Base-by-base conservation (phyloP, 139 green algal species). In the Deuterostichococcus epilithicus region DNA sequence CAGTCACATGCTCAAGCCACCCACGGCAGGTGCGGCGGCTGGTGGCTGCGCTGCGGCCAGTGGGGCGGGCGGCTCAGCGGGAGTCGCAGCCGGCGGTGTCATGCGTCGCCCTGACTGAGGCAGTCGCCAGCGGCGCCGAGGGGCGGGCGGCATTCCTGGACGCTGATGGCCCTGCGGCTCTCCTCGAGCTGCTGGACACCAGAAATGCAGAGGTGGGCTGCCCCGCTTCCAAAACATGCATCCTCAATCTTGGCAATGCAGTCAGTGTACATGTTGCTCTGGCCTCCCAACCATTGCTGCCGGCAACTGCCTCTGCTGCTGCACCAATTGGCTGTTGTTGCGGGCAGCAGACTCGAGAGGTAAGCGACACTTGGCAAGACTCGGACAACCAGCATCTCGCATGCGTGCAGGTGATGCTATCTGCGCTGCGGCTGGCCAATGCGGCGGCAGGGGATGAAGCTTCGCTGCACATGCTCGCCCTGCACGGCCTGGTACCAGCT, bases 161-260 rank as follows among this genome's bases (percentile, higher is more conserved):
- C 1, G 88, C 90, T 32, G 82, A 85, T 4, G 92, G 92, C 4
- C 71, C 90, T 37, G 87, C 90, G 34, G 86, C 86, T 0, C 70
- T 95, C 36, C 63, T 92, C 36, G 91, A 96, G 86, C 79, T 96
- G 45, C 75, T 96, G 47, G 89, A 94, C 45, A 80, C 75, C n/a
- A 84, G 86, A 72, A 85, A 79, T 71, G 44, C 72, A 36, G 80
- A 85, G 79, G 86, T 87, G 59, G 10, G 60, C 28, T 35, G 68
- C 68, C 23, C 25, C 30, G n/a, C n/a, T n/a, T n/a, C n/a, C n/a
- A n/a, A n/a, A n/a, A n/a, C n/a, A n/a, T n/a, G n/a, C n/a, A n/a
- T n/a, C n/a, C n/a, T n/a, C n/a, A n/a, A n/a, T n/a, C n/a, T n/a
- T n/a, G n/a, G n/a, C n/a, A n/a, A n/a, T n/a, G n/a, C n/a, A n/a